Base-by-base conservation (phyloP, 2,329 filamentous ascomycete genomes). In the Byssoonygena ceratinophila region DNA sequence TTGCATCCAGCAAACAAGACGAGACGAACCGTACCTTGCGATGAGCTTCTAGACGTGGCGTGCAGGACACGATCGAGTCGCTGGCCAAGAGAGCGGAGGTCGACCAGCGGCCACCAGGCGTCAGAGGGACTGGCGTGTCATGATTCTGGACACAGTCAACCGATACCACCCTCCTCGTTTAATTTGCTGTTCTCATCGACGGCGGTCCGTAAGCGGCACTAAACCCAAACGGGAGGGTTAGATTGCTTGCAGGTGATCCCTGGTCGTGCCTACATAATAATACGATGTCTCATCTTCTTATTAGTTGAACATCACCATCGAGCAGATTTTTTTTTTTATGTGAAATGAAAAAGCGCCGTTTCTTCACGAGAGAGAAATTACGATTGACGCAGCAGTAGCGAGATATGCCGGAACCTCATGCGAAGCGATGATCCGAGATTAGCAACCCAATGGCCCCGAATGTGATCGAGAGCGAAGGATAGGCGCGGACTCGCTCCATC, bases 101-200 rank as follows among this genome's bases (percentile, higher is more conserved):
- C 32, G 14, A 37, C 45, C 45, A 18, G 7, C 45, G 45, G 45
- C 27, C 45, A 34, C 14, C 18, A 18, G 20, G 22, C 23, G 22
- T 36, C 45, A 47, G 29, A 16, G 11, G 11, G 31, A 37, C 29
- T 34, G 45, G 18, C 31, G 12, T 20, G 2, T 39, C 32, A 48
- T 29, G 34, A 39, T 48, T 37, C 18, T 29, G 14, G 44, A 34
- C 36, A 14, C 22, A 2, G 14, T 41, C 23, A 50, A 31, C 47
- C 47, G 47, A 50, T 50, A 34, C 36, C 37, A 50, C 47, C 47
- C 47, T 43, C 36, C 37, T 36, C 27, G 37, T 50, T 41, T 43
- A 23, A 43, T 32, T 50, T 50, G 23, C 20, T 50, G 36, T 34
- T 37, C 20, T 48, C 41, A 6, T 48, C n/a, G 23, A 39, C 22